Conservation (phyloP, 129 eudicot species). For the Gnaphalium uliginosum region DNA sequence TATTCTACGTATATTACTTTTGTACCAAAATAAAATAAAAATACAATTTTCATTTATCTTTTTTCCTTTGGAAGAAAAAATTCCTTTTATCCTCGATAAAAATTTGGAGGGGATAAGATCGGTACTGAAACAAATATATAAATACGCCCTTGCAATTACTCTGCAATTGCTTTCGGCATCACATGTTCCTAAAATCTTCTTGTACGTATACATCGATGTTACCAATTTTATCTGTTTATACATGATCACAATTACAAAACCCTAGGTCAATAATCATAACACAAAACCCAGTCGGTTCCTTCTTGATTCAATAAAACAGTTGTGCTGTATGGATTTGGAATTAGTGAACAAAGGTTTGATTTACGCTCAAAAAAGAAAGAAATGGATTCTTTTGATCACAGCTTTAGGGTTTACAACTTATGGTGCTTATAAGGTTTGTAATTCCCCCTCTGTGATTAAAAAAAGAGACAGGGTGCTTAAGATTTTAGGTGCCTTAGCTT, state of each 20-base stretch:
- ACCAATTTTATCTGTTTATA: neutral
- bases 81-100: neutral
- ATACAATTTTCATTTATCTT: too few species aligned
- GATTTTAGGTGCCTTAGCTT: slow-evolving; percentile 50
- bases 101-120: slow-evolving; percentile 16
- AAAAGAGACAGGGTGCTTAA: slow-evolving; percentile 51
- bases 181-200: neutral
- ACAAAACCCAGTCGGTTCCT: neutral
- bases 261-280: slow-evolving; percentile 11
- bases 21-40: too few species aligned
- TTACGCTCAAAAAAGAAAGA: slow-evolving; percentile 46
- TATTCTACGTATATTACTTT: too few species aligned
- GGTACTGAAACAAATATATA: neutral
- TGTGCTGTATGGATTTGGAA: slow-evolving; percentile 49
- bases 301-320: neutral
- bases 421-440: slow-evolving; percentile 54
- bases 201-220: slow-evolving; percentile 2
- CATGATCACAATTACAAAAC: slow-evolving; percentile 12
- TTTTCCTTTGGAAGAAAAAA: neutral
- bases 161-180: neutral
- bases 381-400: slow-evolving; percentile 42
- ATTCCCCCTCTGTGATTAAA: slow-evolving; percentile 51
- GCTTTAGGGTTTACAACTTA: slow-evolving; percentile 65
- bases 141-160: neutral
- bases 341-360: slow-evolving; percentile 42